These are phyloP conservation scores for Claviceps sorghi DNA, from an alignment of 2,329 filamentous ascomycete species.

Conservation along the genomic window DNA sequence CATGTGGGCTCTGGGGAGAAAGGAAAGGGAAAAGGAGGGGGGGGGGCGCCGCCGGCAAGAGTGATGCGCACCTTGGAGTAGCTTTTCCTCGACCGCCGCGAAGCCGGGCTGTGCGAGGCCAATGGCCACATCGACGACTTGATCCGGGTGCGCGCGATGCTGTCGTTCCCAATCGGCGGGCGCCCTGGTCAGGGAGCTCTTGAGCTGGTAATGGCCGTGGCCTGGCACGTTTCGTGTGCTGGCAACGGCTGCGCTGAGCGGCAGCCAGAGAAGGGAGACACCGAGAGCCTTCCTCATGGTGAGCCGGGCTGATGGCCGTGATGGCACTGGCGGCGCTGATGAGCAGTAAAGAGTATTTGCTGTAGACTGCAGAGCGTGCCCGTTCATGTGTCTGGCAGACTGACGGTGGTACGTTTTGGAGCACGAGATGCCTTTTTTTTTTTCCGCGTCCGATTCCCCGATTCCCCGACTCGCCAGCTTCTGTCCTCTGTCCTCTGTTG, in stretches of 20 bases:
- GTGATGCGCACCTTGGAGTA: background rate
- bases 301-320: too few relatives aligned
- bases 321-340: too few relatives aligned
- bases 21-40: too few relatives aligned
- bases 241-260: background rate
- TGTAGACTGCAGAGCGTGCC: background rate
- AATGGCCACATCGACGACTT: background rate
- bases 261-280: background rate
- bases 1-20: too few relatives aligned
- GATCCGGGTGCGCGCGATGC: background rate
- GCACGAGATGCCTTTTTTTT: background rate
- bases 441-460: too few relatives aligned
- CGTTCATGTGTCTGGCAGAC: background rate
- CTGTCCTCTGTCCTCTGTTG: background rate
- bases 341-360: background rate
- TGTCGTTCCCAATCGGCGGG: background rate
- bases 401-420: background rate
- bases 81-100: background rate
- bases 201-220: background rate
- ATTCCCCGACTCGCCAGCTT: too few relatives aligned
- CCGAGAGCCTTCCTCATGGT: background rate
- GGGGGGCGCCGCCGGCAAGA: too few relatives aligned
- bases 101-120: background rate
- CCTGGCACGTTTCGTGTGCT: background rate
- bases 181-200: background rate